These are phyloP conservation scores for Tolypocladium tropicale DNA, from an alignment of 2,329 filamentous ascomycete species.

Conservation along the genomic window DNA sequence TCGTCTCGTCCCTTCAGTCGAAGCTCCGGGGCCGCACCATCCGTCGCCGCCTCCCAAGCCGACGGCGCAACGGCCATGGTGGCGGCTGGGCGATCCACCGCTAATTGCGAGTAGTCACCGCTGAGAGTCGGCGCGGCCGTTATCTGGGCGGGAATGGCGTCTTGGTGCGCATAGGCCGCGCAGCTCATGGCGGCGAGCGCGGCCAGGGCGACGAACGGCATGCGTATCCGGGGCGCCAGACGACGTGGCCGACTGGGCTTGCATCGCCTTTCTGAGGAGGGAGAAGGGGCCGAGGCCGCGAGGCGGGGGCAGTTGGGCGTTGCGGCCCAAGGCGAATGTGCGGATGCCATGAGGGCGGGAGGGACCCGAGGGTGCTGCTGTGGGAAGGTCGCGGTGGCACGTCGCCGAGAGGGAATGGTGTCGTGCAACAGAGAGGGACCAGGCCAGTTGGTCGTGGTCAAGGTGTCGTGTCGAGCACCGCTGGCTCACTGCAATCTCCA, in stretches of 20 bases:
- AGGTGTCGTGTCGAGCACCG: not conserved
- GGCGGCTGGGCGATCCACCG: not conserved
- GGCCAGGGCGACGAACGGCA: slow-evolving; percentile 2
- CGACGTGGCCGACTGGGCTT: not conserved
- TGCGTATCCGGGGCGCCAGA: not conserved
- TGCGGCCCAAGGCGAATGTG: not conserved
- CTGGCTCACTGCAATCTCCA: not conserved
- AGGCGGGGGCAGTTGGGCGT: not conserved
- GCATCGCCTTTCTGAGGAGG: not conserved
- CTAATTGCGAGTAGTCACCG: not conserved
- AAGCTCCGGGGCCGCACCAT: not conserved
- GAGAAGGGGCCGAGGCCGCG: not conserved
- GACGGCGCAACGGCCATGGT: not conserved
- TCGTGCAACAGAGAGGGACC: not conserved
- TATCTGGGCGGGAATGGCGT: slow-evolving; percentile 2
- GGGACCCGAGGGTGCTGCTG: not conserved
- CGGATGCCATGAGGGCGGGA: not conserved
- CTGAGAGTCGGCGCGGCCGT: not conserved
- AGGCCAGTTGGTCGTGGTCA: not conserved
- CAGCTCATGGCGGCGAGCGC: slow-evolving; percentile 3
- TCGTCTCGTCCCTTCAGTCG: not conserved
- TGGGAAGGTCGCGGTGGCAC: not conserved
- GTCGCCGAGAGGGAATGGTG: not conserved
- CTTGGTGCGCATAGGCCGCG: slow-evolving; percentile 1
- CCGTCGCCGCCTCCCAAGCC: not conserved